Conservation (phyloP, 208 protist species). For the Crithidia sp. region DNA sequence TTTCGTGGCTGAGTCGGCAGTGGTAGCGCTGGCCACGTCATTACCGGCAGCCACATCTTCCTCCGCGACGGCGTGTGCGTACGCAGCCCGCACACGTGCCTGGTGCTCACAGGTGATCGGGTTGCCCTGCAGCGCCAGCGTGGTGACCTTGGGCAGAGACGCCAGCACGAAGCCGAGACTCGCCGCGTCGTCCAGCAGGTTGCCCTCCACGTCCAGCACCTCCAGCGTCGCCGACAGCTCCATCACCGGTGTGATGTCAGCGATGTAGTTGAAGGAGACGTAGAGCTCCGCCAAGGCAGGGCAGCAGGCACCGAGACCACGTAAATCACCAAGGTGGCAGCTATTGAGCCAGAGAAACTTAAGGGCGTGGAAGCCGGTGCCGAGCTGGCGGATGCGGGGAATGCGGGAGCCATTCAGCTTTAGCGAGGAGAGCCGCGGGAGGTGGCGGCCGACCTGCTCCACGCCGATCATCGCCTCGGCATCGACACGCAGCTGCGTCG, state of each 20-base stretch:
- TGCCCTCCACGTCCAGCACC: slow-evolving; percentile 89
- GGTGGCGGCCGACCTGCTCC: slow-evolving; percentile 49
- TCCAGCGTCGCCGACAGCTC: slow-evolving; percentile 71
- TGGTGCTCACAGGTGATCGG: slow-evolving; percentile 41
- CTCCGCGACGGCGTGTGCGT: slow-evolving; percentile 5
- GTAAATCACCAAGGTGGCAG: slow-evolving; percentile 63
- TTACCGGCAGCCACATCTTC: slow-evolving; percentile 6
- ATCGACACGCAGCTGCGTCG: slow-evolving; percentile 74
- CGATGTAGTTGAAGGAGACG: slow-evolving; percentile 81
- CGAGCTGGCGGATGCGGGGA: slow-evolving; percentile 72
- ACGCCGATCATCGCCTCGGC: slow-evolving; percentile 59
- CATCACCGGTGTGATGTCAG: slow-evolving; percentile 61
- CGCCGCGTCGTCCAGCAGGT: slow-evolving; percentile 53
- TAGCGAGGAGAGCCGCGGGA: slow-evolving; percentile 69
- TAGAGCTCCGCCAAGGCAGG: slow-evolving; percentile 82
- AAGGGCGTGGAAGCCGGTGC: slow-evolving; percentile 58
- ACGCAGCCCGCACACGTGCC: slow-evolving; percentile 21
- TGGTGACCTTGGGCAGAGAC: slow-evolving; percentile 48
- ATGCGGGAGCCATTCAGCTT: slow-evolving; percentile 72
- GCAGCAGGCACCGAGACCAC: slow-evolving; percentile 69
- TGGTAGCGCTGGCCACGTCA: not conserved
- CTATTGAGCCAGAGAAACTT: slow-evolving; percentile 84
- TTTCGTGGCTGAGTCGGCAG: too few relatives aligned
- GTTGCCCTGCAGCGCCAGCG: slow-evolving; percentile 77
- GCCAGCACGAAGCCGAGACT: slow-evolving; percentile 41